Conservation (phyloP, 139 green algal genomes). For the Edaphochlamys debaryana region DNA sequence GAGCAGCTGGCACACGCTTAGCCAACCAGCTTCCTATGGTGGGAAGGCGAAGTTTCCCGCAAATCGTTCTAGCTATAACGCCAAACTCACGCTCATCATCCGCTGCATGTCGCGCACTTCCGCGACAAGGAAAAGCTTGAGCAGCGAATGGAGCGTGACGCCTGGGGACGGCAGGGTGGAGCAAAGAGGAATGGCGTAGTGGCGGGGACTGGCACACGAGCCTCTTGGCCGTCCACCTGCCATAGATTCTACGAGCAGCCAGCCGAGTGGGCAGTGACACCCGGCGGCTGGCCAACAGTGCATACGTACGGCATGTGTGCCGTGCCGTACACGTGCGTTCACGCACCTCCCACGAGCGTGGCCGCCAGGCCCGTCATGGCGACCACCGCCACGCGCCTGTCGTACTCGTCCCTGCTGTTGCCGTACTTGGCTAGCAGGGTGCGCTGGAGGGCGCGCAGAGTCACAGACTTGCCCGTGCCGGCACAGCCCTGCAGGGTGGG, state of each 20-base stretch:
- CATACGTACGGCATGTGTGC: neutral
- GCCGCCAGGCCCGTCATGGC: slow-evolving; percentile 66
- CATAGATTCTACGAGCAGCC: too few relatives aligned
- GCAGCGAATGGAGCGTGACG: slow-evolving; percentile 56
- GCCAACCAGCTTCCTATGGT: too few relatives aligned
- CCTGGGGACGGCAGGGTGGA: slow-evolving; percentile 17
- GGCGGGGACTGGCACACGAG: too few relatives aligned
- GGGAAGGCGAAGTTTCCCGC: too few relatives aligned
- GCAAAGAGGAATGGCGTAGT: neutral
- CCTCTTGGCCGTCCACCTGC: too few relatives aligned
- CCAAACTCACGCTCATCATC: slow-evolving; percentile 41
- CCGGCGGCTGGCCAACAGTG: too few relatives aligned
- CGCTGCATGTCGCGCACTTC: slow-evolving; percentile 47
- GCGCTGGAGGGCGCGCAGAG: slow-evolving; percentile 17
- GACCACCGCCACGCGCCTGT: slow-evolving; percentile 48
- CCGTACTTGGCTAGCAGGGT: neutral
- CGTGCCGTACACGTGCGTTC: too few relatives aligned
- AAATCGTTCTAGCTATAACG: too few relatives aligned
- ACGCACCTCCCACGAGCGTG: slow-evolving; percentile 54
- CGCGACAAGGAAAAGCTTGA: slow-evolving; percentile 19
- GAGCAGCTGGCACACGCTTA: too few relatives aligned
- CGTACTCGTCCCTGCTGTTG: neutral
- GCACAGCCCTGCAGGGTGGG: slow-evolving; percentile 46
- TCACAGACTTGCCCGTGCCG: slow-evolving; percentile 67
- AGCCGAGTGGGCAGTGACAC: too few relatives aligned